Conservation (phyloP, 2,329 filamentous ascomycete genomes). For the Aspergillus costaricaensis region DNA sequence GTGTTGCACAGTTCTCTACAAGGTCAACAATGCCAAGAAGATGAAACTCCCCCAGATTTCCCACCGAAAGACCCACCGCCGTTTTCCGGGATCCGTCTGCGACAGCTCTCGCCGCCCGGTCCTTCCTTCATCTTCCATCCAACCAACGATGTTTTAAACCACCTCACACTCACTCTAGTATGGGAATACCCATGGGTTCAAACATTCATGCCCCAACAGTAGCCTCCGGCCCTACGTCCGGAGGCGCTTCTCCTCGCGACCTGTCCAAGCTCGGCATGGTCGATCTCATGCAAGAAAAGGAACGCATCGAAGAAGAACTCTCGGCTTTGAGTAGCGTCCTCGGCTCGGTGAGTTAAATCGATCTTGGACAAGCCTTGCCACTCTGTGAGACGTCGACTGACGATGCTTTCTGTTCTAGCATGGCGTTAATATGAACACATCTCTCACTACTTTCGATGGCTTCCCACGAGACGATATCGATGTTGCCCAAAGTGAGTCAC, state of each 20-base stretch:
- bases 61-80: conserved; percentile 2
- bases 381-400: conserved; percentile 6
- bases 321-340: conserved; percentile 81
- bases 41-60: conserved; percentile 5
- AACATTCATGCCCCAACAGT: conserved; percentile 69
- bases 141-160: conserved; percentile 8
- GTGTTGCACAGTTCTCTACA: not conserved
- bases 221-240: conserved; percentile 74
- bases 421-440: conserved; percentile 87
- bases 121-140: conserved; percentile 1
- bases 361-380: conserved; percentile 4
- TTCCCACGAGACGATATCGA: conserved; percentile 93
- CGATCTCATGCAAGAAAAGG: conserved; percentile 82
- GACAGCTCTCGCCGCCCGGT: not conserved
- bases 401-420: conserved; percentile 62
- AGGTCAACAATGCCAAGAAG: conserved; percentile 8
- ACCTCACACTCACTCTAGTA: conserved; percentile 31
- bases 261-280: conserved; percentile 68
- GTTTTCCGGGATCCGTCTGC: not conserved
- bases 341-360: conserved; percentile 67
- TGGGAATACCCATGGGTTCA: conserved; percentile 63
- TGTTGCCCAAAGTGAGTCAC: conserved; percentile 77
- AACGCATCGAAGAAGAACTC: conserved; percentile 81
- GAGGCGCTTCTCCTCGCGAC: conserved; percentile 58
- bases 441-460: conserved; percentile 82